Evolutionary conservation across 257 asterid genomes (phyloP).

Genomic region (Ilex aquifolium): DNA sequence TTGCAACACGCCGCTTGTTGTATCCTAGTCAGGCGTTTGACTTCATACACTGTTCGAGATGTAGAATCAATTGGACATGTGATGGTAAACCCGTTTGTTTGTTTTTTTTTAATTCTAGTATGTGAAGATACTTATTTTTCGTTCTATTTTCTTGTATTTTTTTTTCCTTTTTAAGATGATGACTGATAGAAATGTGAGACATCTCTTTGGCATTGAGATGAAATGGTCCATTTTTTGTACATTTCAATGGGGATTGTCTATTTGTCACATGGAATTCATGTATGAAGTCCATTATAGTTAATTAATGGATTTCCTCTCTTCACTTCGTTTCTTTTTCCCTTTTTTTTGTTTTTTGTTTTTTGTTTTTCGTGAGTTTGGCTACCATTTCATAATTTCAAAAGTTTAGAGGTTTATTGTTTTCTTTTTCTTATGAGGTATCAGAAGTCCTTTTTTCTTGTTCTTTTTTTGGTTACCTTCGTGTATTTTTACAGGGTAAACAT

Average conservation of each 20-base stretch:
- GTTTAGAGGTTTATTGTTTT: background rate
- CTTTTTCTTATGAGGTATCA: background rate
- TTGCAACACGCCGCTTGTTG: slow-evolving; percentile 41
- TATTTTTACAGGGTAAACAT: background rate
- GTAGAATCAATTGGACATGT: slow-evolving; percentile 39
- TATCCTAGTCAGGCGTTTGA: slow-evolving; percentile 66
- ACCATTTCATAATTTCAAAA: no score
- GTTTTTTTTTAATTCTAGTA: background rate
- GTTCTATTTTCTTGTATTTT: background rate
- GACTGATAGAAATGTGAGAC: no score
- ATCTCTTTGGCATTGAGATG: no score
- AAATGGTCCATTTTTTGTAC: no score
- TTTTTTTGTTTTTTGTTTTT: no score
- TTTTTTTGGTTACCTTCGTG: background rate
- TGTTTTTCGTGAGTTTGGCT: no score
- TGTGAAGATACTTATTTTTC: background rate
- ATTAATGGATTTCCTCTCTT: no score
- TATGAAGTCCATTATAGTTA: no score
- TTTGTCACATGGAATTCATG: no score
- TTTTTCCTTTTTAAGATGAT: no score
- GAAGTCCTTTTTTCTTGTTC: background rate
- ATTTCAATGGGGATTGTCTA: no score
- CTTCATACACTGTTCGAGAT: slow-evolving; percentile 52
- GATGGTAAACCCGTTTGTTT: slow-evolving; percentile 32
- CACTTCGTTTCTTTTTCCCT: no score